A percentile compares a stretch with the other conserved stretches of the same genome.
phyloP scores from a whole-genome alignment of 2,329 filamentous ascomycete genomes.

The Fusarium heterosporum region DNA sequence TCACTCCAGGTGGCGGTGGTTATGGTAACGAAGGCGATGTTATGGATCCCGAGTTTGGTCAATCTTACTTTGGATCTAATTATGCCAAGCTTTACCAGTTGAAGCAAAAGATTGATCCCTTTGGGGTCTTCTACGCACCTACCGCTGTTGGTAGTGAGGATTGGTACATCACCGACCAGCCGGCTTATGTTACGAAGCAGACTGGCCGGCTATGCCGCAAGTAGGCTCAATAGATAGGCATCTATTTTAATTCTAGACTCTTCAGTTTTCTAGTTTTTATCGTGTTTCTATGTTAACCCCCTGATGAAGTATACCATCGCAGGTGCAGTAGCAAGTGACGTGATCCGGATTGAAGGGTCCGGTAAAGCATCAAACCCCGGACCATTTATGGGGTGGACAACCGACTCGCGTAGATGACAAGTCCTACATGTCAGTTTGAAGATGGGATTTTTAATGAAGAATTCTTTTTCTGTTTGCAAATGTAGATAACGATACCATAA shows the following conservation, averaged over 20 bases:
- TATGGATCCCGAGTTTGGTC: conserved; percentile 53
- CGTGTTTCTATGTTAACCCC: too few relatives aligned
- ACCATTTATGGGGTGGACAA: too few relatives aligned
- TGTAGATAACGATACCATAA: too few relatives aligned
- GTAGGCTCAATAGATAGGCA: not conserved
- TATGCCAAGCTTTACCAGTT: conserved; percentile 51
- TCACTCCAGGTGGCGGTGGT: conserved; percentile 44
- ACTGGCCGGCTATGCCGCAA: conserved; percentile 36
- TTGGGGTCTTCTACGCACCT: conserved; percentile 52
- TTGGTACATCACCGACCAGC: conserved; percentile 44
- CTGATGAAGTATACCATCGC: too few relatives aligned
- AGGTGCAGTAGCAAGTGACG: too few relatives aligned
- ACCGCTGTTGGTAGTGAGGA: conserved; percentile 55
- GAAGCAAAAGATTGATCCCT: conserved; percentile 53
- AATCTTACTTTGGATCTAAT: conserved; percentile 53
- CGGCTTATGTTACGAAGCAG: conserved; percentile 32
- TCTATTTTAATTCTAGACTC: not conserved
- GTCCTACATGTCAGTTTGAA: too few relatives aligned
- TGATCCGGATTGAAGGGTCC: too few relatives aligned
- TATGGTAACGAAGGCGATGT: conserved; percentile 52
- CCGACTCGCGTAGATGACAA: too few relatives aligned
- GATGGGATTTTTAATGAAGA: too few relatives aligned
- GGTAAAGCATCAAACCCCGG: too few relatives aligned
- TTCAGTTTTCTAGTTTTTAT: not conserved
- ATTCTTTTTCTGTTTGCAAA: too few relatives aligned